Conservation (phyloP, 768 basidiomycete species). For the Cystofilobasidium bisporidii region DNA sequence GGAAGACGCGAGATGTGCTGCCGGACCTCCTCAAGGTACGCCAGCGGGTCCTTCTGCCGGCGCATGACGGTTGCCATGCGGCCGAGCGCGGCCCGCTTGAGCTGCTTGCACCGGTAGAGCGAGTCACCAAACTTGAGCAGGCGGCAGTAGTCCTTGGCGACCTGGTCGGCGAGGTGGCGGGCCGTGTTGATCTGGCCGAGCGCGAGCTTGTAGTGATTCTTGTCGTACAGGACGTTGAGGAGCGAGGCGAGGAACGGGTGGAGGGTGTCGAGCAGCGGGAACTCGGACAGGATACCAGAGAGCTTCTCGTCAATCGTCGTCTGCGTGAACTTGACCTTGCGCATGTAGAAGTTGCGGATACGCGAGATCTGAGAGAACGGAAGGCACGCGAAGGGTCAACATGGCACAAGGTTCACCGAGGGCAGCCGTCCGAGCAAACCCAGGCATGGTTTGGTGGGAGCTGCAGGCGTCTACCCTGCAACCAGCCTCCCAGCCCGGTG, state of each 20-base stretch:
- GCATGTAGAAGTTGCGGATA: conserved; percentile 59
- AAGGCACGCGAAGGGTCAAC: too few relatives aligned
- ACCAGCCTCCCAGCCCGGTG: too few relatives aligned
- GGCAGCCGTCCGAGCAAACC: too few relatives aligned
- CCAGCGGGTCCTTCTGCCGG: conserved; percentile 94
- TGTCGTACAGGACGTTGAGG: conserved; percentile 98
- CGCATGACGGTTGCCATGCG: conserved; percentile 99
- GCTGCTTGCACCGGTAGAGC: conserved; percentile 94
- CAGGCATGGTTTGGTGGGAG: too few relatives aligned
- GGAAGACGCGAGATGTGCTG: conserved; percentile 99
- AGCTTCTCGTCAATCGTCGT: conserved; percentile 95
- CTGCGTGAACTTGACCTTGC: conserved; percentile 98
- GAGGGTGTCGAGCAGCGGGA: conserved; percentile 87
- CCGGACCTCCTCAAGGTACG: conserved; percentile 96
- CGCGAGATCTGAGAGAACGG: not conserved
- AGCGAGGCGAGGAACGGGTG: conserved; percentile 93
- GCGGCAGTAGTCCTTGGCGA: conserved; percentile 88
- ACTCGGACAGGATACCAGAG: conserved; percentile 82
- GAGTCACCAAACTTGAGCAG: conserved; percentile 97
- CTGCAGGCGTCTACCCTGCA: too few relatives aligned
- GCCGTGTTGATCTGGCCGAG: conserved; percentile 93
- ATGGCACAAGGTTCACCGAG: too few relatives aligned
- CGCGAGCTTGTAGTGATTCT: conserved; percentile 78
- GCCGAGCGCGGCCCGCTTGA: conserved; percentile 93
- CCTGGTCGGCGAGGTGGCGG: conserved; percentile 89